Conservation (phyloP, 257 asterid species). For the Lithospermum erythrorhizon region DNA sequence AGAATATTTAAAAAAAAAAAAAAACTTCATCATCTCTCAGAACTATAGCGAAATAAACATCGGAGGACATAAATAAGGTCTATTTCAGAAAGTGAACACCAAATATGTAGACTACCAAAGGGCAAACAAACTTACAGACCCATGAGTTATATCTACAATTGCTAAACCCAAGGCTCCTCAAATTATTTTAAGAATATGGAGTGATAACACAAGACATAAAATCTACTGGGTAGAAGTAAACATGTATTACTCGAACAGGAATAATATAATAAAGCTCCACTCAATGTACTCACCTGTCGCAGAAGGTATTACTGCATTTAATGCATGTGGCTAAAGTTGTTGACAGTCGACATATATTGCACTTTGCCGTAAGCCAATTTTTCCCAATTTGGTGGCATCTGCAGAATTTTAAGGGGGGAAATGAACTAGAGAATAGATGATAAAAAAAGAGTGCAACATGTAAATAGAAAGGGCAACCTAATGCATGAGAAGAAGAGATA, state of each 20-base stretch:
- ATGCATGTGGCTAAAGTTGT: slow-evolving; percentile 63
- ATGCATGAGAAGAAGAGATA: not conserved
- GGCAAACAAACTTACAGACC: not conserved
- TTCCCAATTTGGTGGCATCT: slow-evolving; percentile 64
- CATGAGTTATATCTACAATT: not conserved
- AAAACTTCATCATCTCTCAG: not conserved
- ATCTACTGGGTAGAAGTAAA: slow-evolving; percentile 1
- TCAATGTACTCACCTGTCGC: slow-evolving; percentile 52
- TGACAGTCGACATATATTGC: slow-evolving; percentile 55
- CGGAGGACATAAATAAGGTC: not conserved
- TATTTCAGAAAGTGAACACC: not conserved
- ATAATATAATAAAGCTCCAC: not conserved
- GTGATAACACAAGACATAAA: not conserved
- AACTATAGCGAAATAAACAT: not conserved
- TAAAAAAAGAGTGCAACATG: slow-evolving; percentile 1
- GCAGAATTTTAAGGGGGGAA: slow-evolving; percentile 16
- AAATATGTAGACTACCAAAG: not conserved
- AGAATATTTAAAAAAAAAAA: too few relatives aligned
- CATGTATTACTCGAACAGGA: too few relatives aligned
- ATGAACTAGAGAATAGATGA: slow-evolving; percentile 1
- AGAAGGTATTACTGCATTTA: slow-evolving; percentile 49
- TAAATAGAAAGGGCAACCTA: not conserved
- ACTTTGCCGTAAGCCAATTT: slow-evolving; percentile 40
- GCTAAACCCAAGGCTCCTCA: not conserved
- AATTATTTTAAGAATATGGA: not conserved